These are phyloP conservation scores for Claviceps spartinae DNA, from an alignment of 2,329 filamentous ascomycete genomes.

Conservation along the genomic window DNA sequence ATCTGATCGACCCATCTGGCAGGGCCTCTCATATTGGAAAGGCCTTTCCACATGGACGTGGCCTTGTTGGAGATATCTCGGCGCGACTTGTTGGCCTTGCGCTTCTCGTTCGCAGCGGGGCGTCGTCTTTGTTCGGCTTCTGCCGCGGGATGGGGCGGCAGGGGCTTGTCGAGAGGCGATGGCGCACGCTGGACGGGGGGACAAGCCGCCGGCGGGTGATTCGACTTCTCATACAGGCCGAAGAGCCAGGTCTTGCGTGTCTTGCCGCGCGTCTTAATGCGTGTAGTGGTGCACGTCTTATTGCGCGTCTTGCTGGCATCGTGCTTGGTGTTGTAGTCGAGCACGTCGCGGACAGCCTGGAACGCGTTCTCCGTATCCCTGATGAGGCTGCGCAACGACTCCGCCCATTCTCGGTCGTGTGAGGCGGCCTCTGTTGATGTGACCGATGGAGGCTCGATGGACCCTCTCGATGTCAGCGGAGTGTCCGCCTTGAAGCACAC, in stretches of 20 bases:
- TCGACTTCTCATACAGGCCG: no score
- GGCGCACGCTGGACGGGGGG: not conserved
- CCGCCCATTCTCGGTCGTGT: constrained; percentile 14
- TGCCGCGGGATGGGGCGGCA: constrained; percentile 12
- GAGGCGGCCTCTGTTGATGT: not conserved
- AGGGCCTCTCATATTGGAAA: constrained; percentile 8
- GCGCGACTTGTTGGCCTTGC: not conserved
- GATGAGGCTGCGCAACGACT: constrained; percentile 32
- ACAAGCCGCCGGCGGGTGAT: not conserved
- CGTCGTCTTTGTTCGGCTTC: not conserved
- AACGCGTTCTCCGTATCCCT: constrained; percentile 38
- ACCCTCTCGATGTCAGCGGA: not conserved
- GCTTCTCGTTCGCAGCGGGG: not conserved
- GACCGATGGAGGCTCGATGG: not conserved
- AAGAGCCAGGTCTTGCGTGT: constrained; percentile 12
- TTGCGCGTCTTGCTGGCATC: constrained; percentile 2
- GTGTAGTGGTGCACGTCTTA: constrained; percentile 8
- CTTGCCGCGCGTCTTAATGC: constrained; percentile 1
- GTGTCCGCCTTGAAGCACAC: not conserved
- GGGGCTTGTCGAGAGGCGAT: constrained; percentile 1
- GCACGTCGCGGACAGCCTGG: constrained; percentile 27
- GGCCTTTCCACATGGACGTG: not conserved
- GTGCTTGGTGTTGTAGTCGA: constrained; percentile 25
- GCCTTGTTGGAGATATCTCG: not conserved
- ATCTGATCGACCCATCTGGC: constrained; percentile 44